phyloP scores from a whole-genome alignment of 257 asterid species.

The Primulina tabacum region DNA sequence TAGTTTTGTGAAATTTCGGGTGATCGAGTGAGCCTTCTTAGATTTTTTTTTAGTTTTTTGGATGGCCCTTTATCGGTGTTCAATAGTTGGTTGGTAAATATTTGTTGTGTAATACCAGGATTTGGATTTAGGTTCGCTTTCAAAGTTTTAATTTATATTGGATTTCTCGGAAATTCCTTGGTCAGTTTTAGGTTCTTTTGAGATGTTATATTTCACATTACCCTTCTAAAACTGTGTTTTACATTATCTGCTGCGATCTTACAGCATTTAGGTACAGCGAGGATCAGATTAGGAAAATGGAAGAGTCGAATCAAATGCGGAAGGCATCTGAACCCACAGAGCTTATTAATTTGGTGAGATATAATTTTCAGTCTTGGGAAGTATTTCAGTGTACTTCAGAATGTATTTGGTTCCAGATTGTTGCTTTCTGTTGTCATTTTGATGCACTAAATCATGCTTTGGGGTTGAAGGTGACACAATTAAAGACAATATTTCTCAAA shows the following conservation, averaged over 20 bases:
- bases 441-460: conserved; percentile 8
- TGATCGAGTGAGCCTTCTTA: not conserved
- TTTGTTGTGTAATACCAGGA: not conserved
- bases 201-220: not conserved
- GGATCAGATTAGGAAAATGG: conserved; percentile 77
- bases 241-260: conserved; percentile 11
- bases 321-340: conserved; percentile 68
- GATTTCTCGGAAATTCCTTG: too few species aligned
- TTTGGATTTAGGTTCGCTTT: not conserved
- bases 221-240: conserved; percentile 1
- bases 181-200: not conserved
- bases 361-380: conserved; percentile 16
- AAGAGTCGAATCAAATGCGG: conserved; percentile 72
- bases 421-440: not conserved
- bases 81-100: conserved; percentile 14
- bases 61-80: not conserved
- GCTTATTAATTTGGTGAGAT: conserved; percentile 73
- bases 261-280: conserved; percentile 67
- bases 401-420: not conserved
- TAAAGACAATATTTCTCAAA: conserved; percentile 37
- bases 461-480: conserved; percentile 51
- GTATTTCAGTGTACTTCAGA: not conserved
- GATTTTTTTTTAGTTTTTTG: not conserved
- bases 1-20: conserved; percentile 8
- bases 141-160: not conserved